Base-by-base conservation (phyloP, 2,329 filamentous ascomycete genomes). In the Fusarium sp. region DNA sequence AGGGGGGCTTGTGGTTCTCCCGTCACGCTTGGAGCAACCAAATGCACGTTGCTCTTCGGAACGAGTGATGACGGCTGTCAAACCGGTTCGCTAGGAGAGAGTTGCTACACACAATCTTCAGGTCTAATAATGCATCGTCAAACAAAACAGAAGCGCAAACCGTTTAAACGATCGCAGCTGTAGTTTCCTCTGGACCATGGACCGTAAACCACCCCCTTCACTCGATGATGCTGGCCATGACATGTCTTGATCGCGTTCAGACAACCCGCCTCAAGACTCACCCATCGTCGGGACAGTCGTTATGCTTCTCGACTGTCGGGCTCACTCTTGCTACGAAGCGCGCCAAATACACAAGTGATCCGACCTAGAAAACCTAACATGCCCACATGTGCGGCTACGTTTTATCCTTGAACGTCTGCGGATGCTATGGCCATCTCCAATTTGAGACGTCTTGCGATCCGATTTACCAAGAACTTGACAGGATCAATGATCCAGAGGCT, bases 371-470 rank as follows among this genome's bases (percentile, higher is more conserved):
- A 11, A 51, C 10, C 17, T 43, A 15, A 38, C 33, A 53, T 55
- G 45, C 38, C 21, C 44, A 29, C 38, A 74, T 74, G 72, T 74
- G 72, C 46, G 57, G 53, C 42, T 74, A 73, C 56, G 50, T 70
- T 36, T 49, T 74, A 15, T 55, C 66, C 27, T 42, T 67, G 33
- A 65, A 72, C 31, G 42, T 49, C 19, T 74, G 72, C 54, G 70
- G 71, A 42, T 74, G 72, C 46, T 62, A 57, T 43, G 56, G 59
- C 14, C 47, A 64, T 9, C 56, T 73, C 13, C 53, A 69, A 21
- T 66, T 63, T 46, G 64, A 68, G 27, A 52, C 59, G 11, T 60
- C 61, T 15, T 74, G 72, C 39, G 14, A 38, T 17, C 57, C 35
- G 8, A 63, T 73, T 35, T 42, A 68, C 8, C 37, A 66, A 38